Conservation (phyloP, 1,284 basidiomycete genomes). For the Irpex sp. region DNA sequence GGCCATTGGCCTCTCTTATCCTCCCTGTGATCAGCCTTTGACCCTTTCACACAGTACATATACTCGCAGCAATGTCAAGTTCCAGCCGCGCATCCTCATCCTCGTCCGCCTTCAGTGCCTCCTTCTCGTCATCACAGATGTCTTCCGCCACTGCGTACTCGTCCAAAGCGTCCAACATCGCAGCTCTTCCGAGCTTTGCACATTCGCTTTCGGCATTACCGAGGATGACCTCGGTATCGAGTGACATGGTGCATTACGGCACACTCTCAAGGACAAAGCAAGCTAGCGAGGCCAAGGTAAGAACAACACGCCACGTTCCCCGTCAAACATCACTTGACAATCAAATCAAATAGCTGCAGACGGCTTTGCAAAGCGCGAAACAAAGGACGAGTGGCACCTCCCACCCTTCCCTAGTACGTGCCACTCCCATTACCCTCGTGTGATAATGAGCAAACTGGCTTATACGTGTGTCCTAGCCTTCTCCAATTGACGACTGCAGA, state of each 20-base stretch:
- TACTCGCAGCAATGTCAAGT: neutral
- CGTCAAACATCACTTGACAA: slow-evolving; percentile 5
- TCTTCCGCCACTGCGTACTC: slow-evolving; percentile 9
- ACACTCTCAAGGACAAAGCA: slow-evolving; percentile 21
- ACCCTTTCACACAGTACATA: neutral
- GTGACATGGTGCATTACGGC: slow-evolving; percentile 29
- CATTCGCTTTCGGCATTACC: slow-evolving; percentile 28
- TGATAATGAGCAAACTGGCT: neutral
- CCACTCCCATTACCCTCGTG: neutral
- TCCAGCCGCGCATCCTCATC: neutral
- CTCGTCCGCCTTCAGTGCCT: slow-evolving; percentile 5
- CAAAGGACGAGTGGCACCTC: slow-evolving; percentile 18
- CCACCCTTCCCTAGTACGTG: slow-evolving; percentile 12
- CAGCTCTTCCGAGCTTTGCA: slow-evolving; percentile 26
- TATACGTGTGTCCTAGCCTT: slow-evolving; percentile 2
- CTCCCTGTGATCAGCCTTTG: slow-evolving; percentile 1
- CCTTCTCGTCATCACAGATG: slow-evolving; percentile 6
- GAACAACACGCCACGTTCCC: neutral
- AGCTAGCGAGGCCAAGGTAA: slow-evolving; percentile 26
- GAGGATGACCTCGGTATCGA: slow-evolving; percentile 26
- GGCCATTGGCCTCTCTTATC: slow-evolving; percentile 1
- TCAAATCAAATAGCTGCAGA: slow-evolving; percentile 18
- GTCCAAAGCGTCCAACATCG: slow-evolving; percentile 16
- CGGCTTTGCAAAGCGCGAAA: slow-evolving; percentile 21
- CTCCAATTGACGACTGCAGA: slow-evolving; percentile 6